Evolutionary conservation across 805 yeast genomes (phyloP), one percentile per base, ranked within the genome.

Genomic region (Pichia deserticola): DNA sequence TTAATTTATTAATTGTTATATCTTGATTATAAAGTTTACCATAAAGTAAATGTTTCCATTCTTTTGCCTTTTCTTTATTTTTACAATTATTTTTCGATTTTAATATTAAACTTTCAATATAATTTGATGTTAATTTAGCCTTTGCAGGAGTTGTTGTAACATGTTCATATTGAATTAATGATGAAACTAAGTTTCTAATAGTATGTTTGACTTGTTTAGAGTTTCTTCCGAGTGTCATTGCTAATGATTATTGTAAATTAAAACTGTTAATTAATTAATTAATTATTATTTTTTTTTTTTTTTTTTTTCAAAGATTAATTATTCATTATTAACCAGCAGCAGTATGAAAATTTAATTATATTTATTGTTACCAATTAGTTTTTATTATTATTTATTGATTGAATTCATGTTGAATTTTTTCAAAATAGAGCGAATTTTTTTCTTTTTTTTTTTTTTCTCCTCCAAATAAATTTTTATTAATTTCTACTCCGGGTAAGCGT

Each of bases 91-190:
- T 54, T 63, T 80, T 80, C 6, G 86, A 80, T 55, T 78, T 72
- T 5, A 82, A 76, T 55, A 86, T 81, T 41, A 84, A 62, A 52
- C 76, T 76, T 55, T 86, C 92, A 2, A 84, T 81, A 38, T 76
- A 63, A 35, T 78, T 71, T 51, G 81, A 84, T 0, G 89, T 78
- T 52, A 80, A 81, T 63, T 81, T 82, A 44, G 92, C 90, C 64
- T 84, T 84, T 30, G 87, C 85, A 54, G 77, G 78, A 1, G 95
- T 86, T 0, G 93, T 84, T 6, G 79, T 74, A 48, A 86, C 78
- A 20, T 84, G 74, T 57, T 85, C 93, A 57, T 85, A 79, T 64
- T 83, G 82, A 36, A 86, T 71, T 36, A 86, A 65, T 11, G 86
- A 81, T 3, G 86, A 73, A 25, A 79, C 86, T 59, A 85, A 67